A percentile compares a stretch with the other conserved stretches of the same genome.
These are phyloP conservation scores for Penicillium lividum DNA, from an alignment of 495 filamentous ascomycete species.

Conservation along the genomic window DNA sequence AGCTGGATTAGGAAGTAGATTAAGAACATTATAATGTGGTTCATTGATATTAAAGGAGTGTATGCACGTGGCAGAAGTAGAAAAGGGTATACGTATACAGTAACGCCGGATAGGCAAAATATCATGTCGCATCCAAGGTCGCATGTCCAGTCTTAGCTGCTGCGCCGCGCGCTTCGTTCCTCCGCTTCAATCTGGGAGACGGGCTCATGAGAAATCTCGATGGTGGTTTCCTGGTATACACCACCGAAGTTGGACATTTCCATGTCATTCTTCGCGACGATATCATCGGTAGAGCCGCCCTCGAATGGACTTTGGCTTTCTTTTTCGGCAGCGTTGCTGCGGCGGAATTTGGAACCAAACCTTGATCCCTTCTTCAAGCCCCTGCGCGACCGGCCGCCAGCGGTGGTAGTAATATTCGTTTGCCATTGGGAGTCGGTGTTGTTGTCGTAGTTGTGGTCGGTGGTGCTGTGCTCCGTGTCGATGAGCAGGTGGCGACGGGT, in stretches of 20 bases:
- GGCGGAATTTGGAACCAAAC: constrained; percentile 27
- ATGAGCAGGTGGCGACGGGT: constrained; percentile 41
- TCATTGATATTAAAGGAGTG: not conserved
- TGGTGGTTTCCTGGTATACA: constrained; percentile 46
- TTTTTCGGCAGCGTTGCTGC: constrained; percentile 21
- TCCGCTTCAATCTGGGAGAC: constrained; percentile 10
- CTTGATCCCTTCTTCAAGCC: constrained; percentile 24
- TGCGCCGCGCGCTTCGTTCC: constrained; percentile 8
- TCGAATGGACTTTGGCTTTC: constrained; percentile 32
- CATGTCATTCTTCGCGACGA: constrained; percentile 37
- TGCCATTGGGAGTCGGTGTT: constrained; percentile 31
- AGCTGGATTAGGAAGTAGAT: not conserved
- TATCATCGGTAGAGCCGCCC: constrained; percentile 39
- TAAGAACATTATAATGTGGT: not conserved
- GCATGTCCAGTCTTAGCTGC: constrained; percentile 5
- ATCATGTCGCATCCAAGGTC: not conserved
- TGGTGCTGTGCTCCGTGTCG: constrained; percentile 38
- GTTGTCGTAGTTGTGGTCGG: constrained; percentile 30
- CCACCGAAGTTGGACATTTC: constrained; percentile 35
- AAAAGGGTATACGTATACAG: not conserved
- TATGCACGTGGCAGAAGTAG: not conserved
- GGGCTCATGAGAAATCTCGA: constrained; percentile 43
- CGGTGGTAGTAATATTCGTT: constrained; percentile 34
- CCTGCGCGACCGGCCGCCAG: constrained; percentile 12
- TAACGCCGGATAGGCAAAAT: not conserved